Percentiles rank a stretch among this genome's conserved stretches.
Conservation (phyloP, 2,329 filamentous ascomycete genomes). For the Trichothecium sympodiale region DNA sequence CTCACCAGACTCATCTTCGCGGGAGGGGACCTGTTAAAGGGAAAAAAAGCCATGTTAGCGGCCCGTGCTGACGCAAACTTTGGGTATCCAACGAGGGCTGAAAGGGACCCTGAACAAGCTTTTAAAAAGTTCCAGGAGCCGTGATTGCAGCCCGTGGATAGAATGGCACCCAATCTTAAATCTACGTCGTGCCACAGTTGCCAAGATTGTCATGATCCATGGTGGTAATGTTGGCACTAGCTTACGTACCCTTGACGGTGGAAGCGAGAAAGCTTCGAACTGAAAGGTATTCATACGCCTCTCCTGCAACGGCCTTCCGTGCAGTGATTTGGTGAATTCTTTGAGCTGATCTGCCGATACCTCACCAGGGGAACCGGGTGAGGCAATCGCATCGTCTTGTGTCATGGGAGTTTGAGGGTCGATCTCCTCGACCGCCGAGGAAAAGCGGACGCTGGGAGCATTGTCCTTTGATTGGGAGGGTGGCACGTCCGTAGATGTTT, state of each 20-base stretch:
- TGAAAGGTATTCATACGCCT: constrained; percentile 75
- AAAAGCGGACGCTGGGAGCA: constrained; percentile 55
- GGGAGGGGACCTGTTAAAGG: constrained; percentile 45
- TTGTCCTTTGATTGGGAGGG: not conserved
- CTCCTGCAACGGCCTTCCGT: constrained; percentile 68
- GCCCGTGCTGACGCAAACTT: too few relatives aligned
- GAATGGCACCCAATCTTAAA: too few relatives aligned
- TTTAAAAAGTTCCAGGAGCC: too few relatives aligned
- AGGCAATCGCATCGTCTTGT: constrained; percentile 10
- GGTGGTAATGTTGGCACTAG: too few relatives aligned
- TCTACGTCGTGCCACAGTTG: too few relatives aligned
- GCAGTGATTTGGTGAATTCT: constrained; percentile 60
- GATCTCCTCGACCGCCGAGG: constrained; percentile 61
- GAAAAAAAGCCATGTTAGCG: too few relatives aligned
- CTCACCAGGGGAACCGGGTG: constrained; percentile 23
- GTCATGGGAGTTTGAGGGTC: constrained; percentile 15
- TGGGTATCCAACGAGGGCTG: too few relatives aligned
- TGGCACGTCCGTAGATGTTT: not conserved
- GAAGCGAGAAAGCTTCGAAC: constrained; percentile 84
- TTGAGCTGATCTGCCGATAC: constrained; percentile 54
- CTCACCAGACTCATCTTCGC: constrained; percentile 47
- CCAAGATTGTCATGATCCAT: too few relatives aligned
- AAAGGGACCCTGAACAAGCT: constrained; percentile 1
- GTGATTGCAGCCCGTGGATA: too few relatives aligned
- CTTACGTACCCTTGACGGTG: constrained; percentile 63